Evolutionary conservation across 2,329 filamentous ascomycete genomes (phyloP).

Genomic region (Purpureocillium lavendulum): DNA sequence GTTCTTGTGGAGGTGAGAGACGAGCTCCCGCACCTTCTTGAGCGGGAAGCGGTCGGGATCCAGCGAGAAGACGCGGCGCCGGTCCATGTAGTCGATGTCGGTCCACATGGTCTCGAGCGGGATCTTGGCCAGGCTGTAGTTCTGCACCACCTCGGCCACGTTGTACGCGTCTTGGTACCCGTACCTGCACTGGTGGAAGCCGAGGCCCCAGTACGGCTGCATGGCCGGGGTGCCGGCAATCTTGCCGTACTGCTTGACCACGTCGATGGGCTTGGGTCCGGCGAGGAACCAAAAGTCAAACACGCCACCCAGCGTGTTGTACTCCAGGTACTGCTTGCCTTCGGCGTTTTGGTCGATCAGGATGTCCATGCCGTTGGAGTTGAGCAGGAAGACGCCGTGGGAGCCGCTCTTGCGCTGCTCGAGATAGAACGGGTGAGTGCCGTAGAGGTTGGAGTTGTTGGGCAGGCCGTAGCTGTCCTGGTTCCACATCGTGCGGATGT

Average conservation of each 20-base stretch:
- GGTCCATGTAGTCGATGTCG: slow-evolving; percentile 64
- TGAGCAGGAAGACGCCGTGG: slow-evolving; percentile 71
- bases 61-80: slow-evolving; percentile 46
- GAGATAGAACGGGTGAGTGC: slow-evolving; percentile 69
- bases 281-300: slow-evolving; percentile 76
- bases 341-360: slow-evolving; percentile 54
- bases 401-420: slow-evolving; percentile 41
- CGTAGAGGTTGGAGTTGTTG: slow-evolving; percentile 63
- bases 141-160: slow-evolving; percentile 57
- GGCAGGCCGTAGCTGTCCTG: slow-evolving; percentile 56
- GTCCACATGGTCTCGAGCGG: slow-evolving; percentile 70
- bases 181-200: slow-evolving; percentile 70
- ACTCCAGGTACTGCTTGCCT: slow-evolving; percentile 64
- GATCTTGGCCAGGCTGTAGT: slow-evolving; percentile 55
- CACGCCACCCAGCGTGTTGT: slow-evolving; percentile 69
- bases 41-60: slow-evolving; percentile 62
- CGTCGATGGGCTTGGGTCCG: slow-evolving; percentile 59
- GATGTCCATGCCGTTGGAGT: slow-evolving; percentile 68
- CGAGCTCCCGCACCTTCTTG: slow-evolving; percentile 53
- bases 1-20: slow-evolving; percentile 55
- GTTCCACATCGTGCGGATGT: slow-evolving; percentile 59
- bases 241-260: slow-evolving; percentile 62
- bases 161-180: slow-evolving; percentile 69
- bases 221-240: slow-evolving; percentile 64
- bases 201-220: slow-evolving; percentile 76